These are phyloP conservation scores for Beauveria sp. DNA, from an alignment of 2,329 filamentous ascomycete genomes.

Conservation along the genomic window DNA sequence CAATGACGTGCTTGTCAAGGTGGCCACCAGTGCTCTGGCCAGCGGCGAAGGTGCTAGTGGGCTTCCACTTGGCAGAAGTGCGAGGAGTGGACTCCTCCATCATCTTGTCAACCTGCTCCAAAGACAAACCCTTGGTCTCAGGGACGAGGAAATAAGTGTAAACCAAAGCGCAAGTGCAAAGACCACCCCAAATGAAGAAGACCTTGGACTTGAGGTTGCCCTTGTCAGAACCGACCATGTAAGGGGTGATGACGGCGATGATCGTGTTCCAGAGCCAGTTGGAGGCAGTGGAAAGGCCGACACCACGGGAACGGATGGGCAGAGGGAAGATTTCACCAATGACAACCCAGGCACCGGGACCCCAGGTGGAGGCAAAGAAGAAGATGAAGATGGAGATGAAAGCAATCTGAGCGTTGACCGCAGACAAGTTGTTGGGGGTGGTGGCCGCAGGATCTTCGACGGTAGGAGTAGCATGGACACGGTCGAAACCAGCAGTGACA, in stretches of 20 bases:
- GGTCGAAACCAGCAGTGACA: constrained; percentile 50
- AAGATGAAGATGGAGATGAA: constrained; percentile 92
- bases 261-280: constrained; percentile 90
- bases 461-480: constrained; percentile 36
- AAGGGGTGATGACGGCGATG: constrained; percentile 63
- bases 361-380: constrained; percentile 87
- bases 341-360: constrained; percentile 71
- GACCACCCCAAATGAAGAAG: constrained; percentile 68
- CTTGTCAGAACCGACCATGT: constrained; percentile 54
- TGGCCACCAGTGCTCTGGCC: constrained; percentile 33
- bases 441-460: constrained; percentile 28
- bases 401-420: constrained; percentile 65
- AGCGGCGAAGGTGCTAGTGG: constrained; percentile 59
- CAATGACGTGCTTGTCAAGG: constrained; percentile 22
- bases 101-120: constrained; percentile 80
- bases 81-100: constrained; percentile 77
- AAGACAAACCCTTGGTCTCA: constrained; percentile 68
- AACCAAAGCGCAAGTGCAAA: constrained; percentile 51
- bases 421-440: constrained; percentile 45
- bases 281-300: constrained; percentile 76
- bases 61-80: constrained; percentile 69
- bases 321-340: constrained; percentile 89
- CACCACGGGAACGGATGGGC: constrained; percentile 80
- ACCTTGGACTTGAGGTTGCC: constrained; percentile 62
- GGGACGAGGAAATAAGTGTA: constrained; percentile 69